Evolutionary conservation across 1,284 basidiomycete genomes (phyloP).

Genomic region (Coniferiporia sulphurascens): DNA sequence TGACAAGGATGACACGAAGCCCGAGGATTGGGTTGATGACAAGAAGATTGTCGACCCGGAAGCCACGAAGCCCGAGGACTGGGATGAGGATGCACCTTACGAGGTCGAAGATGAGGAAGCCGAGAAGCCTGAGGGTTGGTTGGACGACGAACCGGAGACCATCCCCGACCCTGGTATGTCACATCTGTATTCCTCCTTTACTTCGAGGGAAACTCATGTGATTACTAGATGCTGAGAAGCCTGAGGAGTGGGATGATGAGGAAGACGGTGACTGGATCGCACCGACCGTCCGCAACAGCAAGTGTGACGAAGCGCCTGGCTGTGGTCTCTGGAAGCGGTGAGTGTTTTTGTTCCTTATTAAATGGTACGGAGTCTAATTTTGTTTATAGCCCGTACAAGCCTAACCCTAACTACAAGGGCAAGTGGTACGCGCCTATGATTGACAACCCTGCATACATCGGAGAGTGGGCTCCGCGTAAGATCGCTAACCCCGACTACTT

Average conservation of each 20-base stretch:
- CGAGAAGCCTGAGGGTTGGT: constrained; percentile 91
- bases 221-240: constrained; percentile 79
- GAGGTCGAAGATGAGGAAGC: constrained; percentile 88
- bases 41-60: constrained; percentile 83
- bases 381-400: constrained; percentile 65
- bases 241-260: constrained; percentile 99
- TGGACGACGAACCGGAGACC: constrained; percentile 79
- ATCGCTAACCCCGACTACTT: constrained; percentile 92
- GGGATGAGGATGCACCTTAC: constrained; percentile 93
- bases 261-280: constrained; percentile 99
- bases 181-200: neutral
- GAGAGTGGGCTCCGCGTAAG: constrained; percentile 89
- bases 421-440: constrained; percentile 94
- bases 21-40: constrained; percentile 89
- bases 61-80: constrained; percentile 88
- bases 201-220: neutral
- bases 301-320: constrained; percentile 84
- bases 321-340: constrained; percentile 90
- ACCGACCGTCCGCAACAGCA: constrained; percentile 85
- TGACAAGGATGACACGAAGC: constrained; percentile 89
- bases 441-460: constrained; percentile 97
- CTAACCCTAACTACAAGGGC: constrained; percentile 93
- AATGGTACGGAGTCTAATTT: constrained; percentile 16
- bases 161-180: constrained; percentile 81
- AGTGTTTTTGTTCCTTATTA: constrained; percentile 21